Base-by-base conservation (phyloP, 2,329 filamentous ascomycete species). In the Lachnellula arida region DNA sequence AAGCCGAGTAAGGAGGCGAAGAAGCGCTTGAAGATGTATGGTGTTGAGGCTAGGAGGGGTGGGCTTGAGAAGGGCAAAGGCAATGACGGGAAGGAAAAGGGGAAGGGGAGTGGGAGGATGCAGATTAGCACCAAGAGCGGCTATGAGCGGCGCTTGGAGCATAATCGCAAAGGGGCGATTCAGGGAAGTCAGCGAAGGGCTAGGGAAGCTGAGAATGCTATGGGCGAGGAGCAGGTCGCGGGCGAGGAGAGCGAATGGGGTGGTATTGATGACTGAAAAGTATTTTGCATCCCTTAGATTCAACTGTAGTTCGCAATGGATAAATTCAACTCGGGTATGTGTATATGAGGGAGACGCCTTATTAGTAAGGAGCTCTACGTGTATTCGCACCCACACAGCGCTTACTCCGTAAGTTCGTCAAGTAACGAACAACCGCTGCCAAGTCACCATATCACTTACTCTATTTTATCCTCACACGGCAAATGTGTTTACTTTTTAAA, bases 51-150 rank as follows among this genome's bases (percentile, higher is more conserved):
- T 3, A 79, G 91, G 44, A 73, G 82, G 65, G 71, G 65, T 9
- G 67, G 67, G 3, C 68, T 71, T 46, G 67, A 67, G 7, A 68
- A 72, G 52, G 73, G 73, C 52, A 75, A 71, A 17, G 61, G 61
- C 25, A 65, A 64, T 32, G 62, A n/a, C n/a, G n/a, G n/a, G n/a
- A n/a, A 55, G 35, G 57, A 49, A 9, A 61, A 62, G 47, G 59
- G 55, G 2, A 70, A 72, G 35, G 61, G 58, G 19, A 64, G 64
- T 28, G 57, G 60, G 5, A 66, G 56, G 44, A 70, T 73, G 53
- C 84, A 84, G 68, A 97, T 97, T 65, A 93, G 91, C 62, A 90
- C 87, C 1, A 89, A 88, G 80, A 89, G 87, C 69, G 86, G 87
- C 2, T 93, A 83, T 74, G 86, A 91, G 70, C 77, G 87, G 63